These are phyloP conservation scores for Fusarium pseudocircinatum DNA, from an alignment of 2,329 filamentous ascomycete species.

Conservation along the genomic window DNA sequence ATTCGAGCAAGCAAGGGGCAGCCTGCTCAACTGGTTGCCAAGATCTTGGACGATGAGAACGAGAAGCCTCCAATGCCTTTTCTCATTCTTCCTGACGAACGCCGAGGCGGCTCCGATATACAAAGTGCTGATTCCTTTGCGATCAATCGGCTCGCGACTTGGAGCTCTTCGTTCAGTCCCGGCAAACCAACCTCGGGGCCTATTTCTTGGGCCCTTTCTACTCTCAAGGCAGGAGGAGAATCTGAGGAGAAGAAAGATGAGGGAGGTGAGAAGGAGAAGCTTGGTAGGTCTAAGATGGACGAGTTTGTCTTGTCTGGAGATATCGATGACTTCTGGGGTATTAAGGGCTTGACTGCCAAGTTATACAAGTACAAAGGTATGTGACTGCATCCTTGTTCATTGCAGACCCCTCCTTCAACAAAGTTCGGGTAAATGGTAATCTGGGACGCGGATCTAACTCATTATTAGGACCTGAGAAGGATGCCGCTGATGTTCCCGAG, in stretches of 20 bases:
- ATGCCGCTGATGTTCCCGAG: neutral
- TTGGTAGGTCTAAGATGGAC: neutral
- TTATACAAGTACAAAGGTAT: neutral
- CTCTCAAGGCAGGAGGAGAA: fast-evolving
- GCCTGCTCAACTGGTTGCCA: neutral
- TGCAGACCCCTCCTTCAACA: fast-evolving
- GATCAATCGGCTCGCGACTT: neutral
- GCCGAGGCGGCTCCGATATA: neutral
- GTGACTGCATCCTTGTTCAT: fast-evolving
- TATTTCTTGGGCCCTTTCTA: fast-evolving
- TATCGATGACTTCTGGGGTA: neutral
- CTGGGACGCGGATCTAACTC: no score
- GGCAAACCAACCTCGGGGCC: fast-evolving
- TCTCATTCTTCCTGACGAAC: neutral
- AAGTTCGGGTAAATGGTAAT: no score
- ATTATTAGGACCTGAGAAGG: neutral
- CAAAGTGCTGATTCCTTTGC: fast-evolving
- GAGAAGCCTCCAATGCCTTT: neutral
- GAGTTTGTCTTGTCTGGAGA: neutral
- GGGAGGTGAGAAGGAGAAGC: neutral
- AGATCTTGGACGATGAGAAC: neutral
- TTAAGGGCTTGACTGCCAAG: neutral
- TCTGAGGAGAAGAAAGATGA: fast-evolving
- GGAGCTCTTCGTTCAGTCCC: neutral
- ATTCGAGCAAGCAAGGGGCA: neutral